phyloP scores from a whole-genome alignment of 305 asterid genomes.

The Andrographis paniculata region DNA sequence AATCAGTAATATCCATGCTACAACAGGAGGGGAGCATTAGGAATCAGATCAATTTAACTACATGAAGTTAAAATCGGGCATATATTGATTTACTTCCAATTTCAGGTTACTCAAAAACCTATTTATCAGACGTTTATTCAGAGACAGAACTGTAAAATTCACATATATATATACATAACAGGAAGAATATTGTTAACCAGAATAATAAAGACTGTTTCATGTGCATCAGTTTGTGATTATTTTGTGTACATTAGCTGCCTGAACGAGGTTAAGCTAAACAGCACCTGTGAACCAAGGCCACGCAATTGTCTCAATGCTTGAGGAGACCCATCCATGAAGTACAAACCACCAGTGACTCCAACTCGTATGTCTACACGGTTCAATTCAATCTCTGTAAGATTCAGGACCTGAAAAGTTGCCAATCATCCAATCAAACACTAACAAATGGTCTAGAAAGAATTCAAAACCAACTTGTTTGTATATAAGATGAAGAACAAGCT shows the following conservation, averaged over 20 bases:
- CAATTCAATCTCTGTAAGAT: constrained; percentile 85
- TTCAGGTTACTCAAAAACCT: no score
- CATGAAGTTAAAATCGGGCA: no score
- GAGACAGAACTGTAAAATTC: no score
- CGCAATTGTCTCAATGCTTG: constrained; percentile 90
- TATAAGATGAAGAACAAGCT: neutral
- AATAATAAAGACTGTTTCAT: neutral
- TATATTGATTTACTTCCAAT: no score
- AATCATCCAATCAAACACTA: neutral
- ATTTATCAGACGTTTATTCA: no score
- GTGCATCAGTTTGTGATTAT: neutral
- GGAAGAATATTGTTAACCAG: neutral
- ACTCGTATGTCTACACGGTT: constrained; percentile 85
- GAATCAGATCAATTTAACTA: no score
- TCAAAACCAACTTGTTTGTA: neutral
- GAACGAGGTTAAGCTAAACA: neutral
- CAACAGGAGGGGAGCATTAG: no score
- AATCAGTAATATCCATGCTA: no score
- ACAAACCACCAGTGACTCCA: constrained; percentile 86
- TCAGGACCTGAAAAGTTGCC: constrained; percentile 57
- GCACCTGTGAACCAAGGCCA: constrained; percentile 79
- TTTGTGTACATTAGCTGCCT: neutral
- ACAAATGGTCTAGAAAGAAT: neutral
- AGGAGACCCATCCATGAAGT: constrained; percentile 96
- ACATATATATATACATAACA: no score